Percentiles rank a stretch among this genome's conserved stretches.
Conservation (phyloP, 768 basidiomycete species). For the Collybia nuda region DNA sequence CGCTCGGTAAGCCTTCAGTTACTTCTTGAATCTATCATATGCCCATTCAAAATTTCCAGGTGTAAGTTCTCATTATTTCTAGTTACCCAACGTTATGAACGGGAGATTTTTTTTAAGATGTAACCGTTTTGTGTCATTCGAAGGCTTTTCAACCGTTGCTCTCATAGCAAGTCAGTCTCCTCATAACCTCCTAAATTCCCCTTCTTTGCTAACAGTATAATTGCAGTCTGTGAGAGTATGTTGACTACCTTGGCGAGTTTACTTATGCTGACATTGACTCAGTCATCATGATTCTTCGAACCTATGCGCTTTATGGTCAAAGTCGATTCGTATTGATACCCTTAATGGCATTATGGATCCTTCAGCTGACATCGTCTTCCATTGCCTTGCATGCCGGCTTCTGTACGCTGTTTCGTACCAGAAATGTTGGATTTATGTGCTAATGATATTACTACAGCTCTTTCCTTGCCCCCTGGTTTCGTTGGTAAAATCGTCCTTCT, state of each 20-base stretch:
- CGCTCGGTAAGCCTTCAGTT: conserved; percentile 10
- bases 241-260: not conserved
- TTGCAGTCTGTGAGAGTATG: conserved; percentile 20
- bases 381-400: conserved; percentile 22
- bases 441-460: conserved; percentile 18
- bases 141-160: conserved; percentile 23
- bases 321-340: conserved; percentile 12
- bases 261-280: not conserved
- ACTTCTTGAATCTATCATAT: not conserved
- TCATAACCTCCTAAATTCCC: too few relatives aligned
- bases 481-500: conserved; percentile 19
- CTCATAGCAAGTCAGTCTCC: conserved; percentile 19
- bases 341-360: conserved; percentile 20
- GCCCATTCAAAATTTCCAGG: too few relatives aligned
- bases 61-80: not conserved
- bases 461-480: conserved; percentile 20
- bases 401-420: conserved; percentile 6
- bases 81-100: not conserved
- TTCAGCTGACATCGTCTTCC: conserved; percentile 22
- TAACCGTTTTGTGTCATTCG: conserved; percentile 23
- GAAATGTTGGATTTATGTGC: too few relatives aligned
- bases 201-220: too few relatives aligned
- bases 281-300: conserved; percentile 32
- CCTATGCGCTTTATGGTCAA: conserved; percentile 26
- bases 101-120: conserved; percentile 14